Evolutionary conservation across 768 basidiomycete species (phyloP), one percentile per base, ranked within the genome.

Genomic region (Erythrobasidium yunnanense): DNA sequence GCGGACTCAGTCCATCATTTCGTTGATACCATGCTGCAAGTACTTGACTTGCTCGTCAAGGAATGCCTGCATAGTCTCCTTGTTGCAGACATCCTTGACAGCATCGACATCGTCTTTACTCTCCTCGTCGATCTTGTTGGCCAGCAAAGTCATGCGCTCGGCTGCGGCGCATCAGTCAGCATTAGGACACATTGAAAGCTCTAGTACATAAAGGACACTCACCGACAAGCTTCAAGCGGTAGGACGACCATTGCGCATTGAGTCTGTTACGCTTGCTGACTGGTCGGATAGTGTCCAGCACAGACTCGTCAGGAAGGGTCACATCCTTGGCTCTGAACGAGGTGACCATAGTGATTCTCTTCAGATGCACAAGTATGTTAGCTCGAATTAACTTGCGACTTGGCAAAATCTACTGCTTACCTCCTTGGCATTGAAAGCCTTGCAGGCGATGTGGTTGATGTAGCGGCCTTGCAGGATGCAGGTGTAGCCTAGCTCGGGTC

Each of bases 201-300:
- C n/a, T n/a, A n/a, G n/a, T n/a, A n/a, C n/a, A n/a, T n/a, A n/a
- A n/a, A n/a, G n/a, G n/a, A n/a, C 8, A n/a, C 32, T 6, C 8
- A 57, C 55, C 55, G 33, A 57, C 55, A 27, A 57, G 34, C 11
- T 35, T 30, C 15, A 57, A 6, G 33, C 55, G 4, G 33, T 38
- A 57, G 23, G 42, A 17, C 34, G 55, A 57, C 55, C 55, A 57
- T 35, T 57, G 55, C 22, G 55, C 55, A 38, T 57, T 57, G 25
- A 38, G 33, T 47, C 33, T 15, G 30, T 57, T 57, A 4, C n/a
- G 29, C 55, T 57, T 57, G 29, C 29, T 57, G 13, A 57, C 23
- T 13, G 55, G 55, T 42, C 55, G 13, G 34, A 57, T 57, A 7
- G 55, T 57, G 33, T 4, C 11, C 32, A 57, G 23, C 17, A 22